Conservation (phyloP, 2,329 filamentous ascomycete genomes). For the Colletotrichum sp. region DNA sequence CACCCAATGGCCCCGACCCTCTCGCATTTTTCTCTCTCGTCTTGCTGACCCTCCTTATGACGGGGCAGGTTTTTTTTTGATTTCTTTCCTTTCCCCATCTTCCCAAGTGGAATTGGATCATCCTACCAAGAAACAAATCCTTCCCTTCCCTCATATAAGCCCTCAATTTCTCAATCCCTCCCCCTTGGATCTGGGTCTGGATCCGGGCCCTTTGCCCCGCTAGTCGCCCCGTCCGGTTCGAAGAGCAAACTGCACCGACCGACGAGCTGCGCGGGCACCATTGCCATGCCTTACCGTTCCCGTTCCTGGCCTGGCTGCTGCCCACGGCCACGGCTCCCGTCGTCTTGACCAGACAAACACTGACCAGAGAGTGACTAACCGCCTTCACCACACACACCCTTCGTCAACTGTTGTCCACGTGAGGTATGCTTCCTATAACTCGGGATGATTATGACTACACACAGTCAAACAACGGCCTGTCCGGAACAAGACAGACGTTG, state of each 20-base stretch:
- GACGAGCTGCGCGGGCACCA: neutral
- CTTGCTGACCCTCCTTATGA: neutral
- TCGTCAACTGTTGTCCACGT: neutral
- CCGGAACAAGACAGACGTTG: neutral
- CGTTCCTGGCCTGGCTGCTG: neutral
- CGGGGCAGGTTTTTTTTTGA: neutral
- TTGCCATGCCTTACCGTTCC: neutral
- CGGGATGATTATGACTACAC: neutral
- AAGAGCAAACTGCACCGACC: neutral
- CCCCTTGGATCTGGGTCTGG: neutral
- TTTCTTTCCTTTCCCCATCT: neutral
- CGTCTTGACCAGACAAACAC: neutral
- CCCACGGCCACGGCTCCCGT: neutral
- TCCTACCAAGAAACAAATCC: neutral
- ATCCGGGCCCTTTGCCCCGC: neutral
- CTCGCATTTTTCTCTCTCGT: neutral
- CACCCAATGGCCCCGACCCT: slow-evolving; percentile 3
- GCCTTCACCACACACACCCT: neutral
- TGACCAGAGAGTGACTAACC: neutral
- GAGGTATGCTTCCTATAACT: neutral
- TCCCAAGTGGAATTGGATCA: neutral
- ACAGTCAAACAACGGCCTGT: slow-evolving; percentile 4
- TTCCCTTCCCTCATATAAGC: neutral
- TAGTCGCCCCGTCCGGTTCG: neutral
- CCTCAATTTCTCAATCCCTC: neutral